Evolutionary conservation across 306 rosid genomes (phyloP).

Genomic region (Vicia sativa): DNA sequence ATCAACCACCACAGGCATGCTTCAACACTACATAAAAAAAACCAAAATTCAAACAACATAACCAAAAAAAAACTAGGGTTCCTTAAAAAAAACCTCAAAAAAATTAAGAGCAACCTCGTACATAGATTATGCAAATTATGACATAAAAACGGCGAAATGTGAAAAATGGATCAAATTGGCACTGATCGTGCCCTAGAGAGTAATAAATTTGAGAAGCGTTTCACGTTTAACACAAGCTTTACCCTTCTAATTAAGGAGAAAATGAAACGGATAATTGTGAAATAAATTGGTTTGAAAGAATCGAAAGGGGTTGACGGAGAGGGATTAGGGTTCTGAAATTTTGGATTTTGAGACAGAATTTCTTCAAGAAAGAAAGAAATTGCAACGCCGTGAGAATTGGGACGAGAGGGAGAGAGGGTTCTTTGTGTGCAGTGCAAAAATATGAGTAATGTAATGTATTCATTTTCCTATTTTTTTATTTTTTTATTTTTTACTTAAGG

Average conservation of each 20-base stretch:
- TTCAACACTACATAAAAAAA: slow-evolving; percentile 33
- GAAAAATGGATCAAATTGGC: background rate
- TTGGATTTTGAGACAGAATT: background rate
- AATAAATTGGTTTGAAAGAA: background rate
- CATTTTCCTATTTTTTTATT: too few relatives aligned
- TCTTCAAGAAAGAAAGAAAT: background rate
- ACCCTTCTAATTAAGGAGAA: background rate
- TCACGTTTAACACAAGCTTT: background rate
- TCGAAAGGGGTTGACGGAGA: background rate
- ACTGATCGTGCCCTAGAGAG: background rate
- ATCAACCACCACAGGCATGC: slow-evolving; percentile 49
- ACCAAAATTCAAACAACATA: background rate
- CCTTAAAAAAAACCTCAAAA: background rate
- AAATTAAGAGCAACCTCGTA: background rate
- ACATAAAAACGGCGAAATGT: slow-evolving; percentile 1
- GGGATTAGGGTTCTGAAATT: background rate
- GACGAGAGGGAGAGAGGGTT: background rate
- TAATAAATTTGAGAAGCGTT: background rate
- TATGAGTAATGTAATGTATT: too few relatives aligned
- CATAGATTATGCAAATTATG: slow-evolving; percentile 20
- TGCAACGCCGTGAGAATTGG: background rate
- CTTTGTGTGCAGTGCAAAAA: background rate
- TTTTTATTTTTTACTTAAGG: too few relatives aligned
- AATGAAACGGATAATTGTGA: background rate
- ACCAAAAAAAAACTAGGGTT: slow-evolving; percentile 30